These are phyloP conservation scores for Didymella keratinophila DNA, from an alignment of 2,329 filamentous ascomycete species.

Conservation along the genomic window DNA sequence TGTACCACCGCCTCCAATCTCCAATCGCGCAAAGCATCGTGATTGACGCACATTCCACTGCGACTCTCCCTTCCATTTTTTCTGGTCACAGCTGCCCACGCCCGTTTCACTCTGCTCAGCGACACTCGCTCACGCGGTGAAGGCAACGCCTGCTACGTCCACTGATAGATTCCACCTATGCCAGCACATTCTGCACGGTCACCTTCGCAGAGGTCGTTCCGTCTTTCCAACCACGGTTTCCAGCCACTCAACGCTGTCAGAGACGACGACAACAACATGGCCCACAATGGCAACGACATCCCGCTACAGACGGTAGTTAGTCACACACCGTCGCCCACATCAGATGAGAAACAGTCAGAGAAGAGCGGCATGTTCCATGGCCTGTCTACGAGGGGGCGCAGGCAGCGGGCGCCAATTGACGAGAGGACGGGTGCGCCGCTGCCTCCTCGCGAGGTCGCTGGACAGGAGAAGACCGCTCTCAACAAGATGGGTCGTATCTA, in stretches of 20 bases:
- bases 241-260: constrained; percentile 42
- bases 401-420: constrained; percentile 40
- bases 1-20: constrained; percentile 21
- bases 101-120: constrained; percentile 14
- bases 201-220: constrained; percentile 46
- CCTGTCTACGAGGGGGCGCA: constrained; percentile 48
- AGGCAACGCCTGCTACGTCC: constrained; percentile 26
- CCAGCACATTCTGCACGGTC: constrained; percentile 28
- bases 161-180: constrained; percentile 27
- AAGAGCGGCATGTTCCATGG: constrained; percentile 51
- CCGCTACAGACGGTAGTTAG: constrained; percentile 65
- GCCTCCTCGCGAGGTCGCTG: constrained; percentile 47
- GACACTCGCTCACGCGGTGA: constrained; percentile 21
- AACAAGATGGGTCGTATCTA: constrained; percentile 68
- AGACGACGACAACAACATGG: constrained; percentile 51
- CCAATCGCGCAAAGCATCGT: constrained; percentile 29
- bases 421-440: constrained; percentile 41
- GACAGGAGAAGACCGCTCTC: constrained; percentile 61
- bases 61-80: constrained; percentile 28
- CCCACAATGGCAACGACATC: constrained; percentile 64
- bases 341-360: constrained; percentile 47
- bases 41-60: constrained; percentile 47
- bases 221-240: constrained; percentile 48
- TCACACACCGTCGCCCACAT: constrained; percentile 51
- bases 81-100: constrained; percentile 3